These are phyloP conservation scores for Candida andamanensis DNA, from an alignment of 805 yeast genomes.

Conservation along the genomic window DNA sequence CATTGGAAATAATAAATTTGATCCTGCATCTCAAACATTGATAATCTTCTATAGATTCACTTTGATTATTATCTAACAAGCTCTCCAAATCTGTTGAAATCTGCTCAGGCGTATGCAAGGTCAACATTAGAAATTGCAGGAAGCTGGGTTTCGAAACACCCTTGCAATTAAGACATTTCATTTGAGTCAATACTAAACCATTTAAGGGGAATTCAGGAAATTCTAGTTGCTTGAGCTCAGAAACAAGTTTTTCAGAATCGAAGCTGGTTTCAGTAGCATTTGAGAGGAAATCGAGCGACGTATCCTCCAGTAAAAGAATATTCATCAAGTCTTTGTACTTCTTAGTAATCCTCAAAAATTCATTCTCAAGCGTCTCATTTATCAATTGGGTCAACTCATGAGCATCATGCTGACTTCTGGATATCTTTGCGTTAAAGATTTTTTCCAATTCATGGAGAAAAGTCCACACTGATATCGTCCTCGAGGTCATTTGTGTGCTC, in stretches of 20 bases:
- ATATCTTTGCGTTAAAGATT: constrained; percentile 67
- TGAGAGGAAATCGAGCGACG: too few species aligned
- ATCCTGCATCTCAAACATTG: constrained; percentile 70
- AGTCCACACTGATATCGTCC: constrained; percentile 71
- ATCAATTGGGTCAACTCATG: constrained; percentile 84
- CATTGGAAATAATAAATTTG: constrained; percentile 25
- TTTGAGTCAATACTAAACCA: constrained; percentile 60
- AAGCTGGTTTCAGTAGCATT: background rate
- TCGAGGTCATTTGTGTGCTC: constrained; percentile 49
- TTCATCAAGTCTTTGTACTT: constrained; percentile 17
- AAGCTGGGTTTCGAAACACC: constrained; percentile 53
- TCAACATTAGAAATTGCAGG: constrained; percentile 63
- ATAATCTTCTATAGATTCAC: constrained; percentile 72
- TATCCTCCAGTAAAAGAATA: constrained; percentile 8
- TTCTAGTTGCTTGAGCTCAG: constrained; percentile 12
- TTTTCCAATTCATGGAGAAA: constrained; percentile 67
- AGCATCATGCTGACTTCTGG: constrained; percentile 85
- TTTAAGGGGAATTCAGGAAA: constrained; percentile 70
- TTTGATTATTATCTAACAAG: constrained; percentile 51
- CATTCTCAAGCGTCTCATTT: constrained; percentile 71
- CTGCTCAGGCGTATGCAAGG: constrained; percentile 68
- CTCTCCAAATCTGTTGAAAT: constrained; percentile 42
- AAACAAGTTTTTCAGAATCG: background rate
- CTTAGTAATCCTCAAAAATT: constrained; percentile 43
- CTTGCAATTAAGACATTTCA: constrained; percentile 67